Conservation (phyloP, 768 basidiomycete species). For the Phylloporus sp. region DNA sequence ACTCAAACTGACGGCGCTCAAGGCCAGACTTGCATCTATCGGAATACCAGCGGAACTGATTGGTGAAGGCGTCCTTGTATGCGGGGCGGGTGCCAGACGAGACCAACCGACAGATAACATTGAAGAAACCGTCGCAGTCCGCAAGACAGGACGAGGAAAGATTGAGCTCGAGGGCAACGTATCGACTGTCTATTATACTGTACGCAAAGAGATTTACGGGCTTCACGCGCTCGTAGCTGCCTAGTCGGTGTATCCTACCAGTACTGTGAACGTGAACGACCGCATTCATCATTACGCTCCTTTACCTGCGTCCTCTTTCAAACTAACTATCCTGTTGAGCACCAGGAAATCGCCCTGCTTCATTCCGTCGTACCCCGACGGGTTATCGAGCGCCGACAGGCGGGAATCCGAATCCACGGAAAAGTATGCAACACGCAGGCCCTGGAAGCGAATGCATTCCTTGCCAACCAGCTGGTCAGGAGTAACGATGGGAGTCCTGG, state of each 20-base stretch:
- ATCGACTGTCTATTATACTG: constrained; percentile 84
- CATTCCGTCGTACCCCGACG: constrained; percentile 36
- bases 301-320: constrained; percentile 95
- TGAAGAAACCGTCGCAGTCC: constrained; percentile 76
- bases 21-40: constrained; percentile 66
- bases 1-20: constrained; percentile 85
- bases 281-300: constrained; percentile 13
- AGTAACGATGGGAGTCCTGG: constrained; percentile 66
- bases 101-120: constrained; percentile 39
- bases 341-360: constrained; percentile 76
- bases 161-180: constrained; percentile 88
- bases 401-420: constrained; percentile 83
- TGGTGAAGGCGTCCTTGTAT: constrained; percentile 95
- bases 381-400: constrained; percentile 58
- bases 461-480: constrained; percentile 76
- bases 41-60: constrained; percentile 89
- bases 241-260: constrained; percentile 24
- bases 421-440: constrained; percentile 92
- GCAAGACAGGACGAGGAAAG: constrained; percentile 78
- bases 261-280: neutral
- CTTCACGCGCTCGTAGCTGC: constrained; percentile 86
- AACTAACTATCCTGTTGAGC: constrained; percentile 85
- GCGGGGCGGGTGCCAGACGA: constrained; percentile 56
- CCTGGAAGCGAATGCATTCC: constrained; percentile 96
- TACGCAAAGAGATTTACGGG: constrained; percentile 85